Evolutionary conservation across 2,329 filamentous ascomycete genomes (phyloP), one percentile per base, ranked within the genome.

Genomic region (Scedosporium apiospermum): DNA sequence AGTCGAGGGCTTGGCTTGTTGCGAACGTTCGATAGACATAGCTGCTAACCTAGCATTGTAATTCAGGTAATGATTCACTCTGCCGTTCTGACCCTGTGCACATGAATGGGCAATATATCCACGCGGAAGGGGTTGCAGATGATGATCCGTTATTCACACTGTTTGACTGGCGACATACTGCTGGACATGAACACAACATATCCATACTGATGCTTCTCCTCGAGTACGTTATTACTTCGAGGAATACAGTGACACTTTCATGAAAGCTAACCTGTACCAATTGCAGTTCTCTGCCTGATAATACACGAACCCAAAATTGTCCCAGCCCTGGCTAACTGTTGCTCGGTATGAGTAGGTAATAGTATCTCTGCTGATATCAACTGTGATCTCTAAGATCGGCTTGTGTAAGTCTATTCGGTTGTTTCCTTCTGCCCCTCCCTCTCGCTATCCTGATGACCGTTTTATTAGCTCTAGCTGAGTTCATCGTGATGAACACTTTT

Each of bases 61-160:
- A 38, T 4, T 38, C 10, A 38, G 34, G 34, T 38, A 38, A 38
- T 38, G 34, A 38, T 12, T 6, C 9, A 38, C 10, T 38, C 34
- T 38, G 34, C 34, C 10, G 10, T 38, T 4, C 34, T 14, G 10
- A 38, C 34, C 6, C 6, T 34, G 30, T 38, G 34, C 9, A 12
- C 10, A 14, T 38, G 34, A 38, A 38, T 34, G 30, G 30, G 30
- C 30, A 34, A 9, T 34, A 34, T 76, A 71, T 64, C 53, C 51
- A n/a, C 44, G 44, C 66, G 66, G 58, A 42, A 57, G 66, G 68
- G 21, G 18, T 23, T 34, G 70, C 72, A 67, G 67, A 67, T 71
- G 69, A 69, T 71, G 78, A 58, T 66, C 63, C 38, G 63, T 57
- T 83, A 83, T 83, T 83, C 81, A 83, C 81, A 83, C 81, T 83